Conservation (phyloP, 2,329 filamentous ascomycete species). For the Colletotrichum sp. region DNA sequence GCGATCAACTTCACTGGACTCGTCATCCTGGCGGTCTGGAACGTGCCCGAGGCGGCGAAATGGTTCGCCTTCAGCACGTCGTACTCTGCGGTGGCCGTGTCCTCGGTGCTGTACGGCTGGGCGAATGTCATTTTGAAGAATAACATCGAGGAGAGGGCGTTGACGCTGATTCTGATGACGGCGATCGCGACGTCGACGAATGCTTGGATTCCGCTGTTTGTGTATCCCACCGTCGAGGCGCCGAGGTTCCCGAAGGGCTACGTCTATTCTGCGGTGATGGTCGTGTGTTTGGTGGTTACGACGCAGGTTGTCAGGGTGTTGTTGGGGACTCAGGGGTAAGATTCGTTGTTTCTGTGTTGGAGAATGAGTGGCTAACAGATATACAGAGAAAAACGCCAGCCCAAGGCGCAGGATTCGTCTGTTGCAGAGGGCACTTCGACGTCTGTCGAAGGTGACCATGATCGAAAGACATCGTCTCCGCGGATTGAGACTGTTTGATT, state of each 20-base stretch:
- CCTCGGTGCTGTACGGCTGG: slow-evolving; percentile 61
- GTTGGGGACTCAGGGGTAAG: slow-evolving; percentile 2
- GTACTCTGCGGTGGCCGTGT: slow-evolving; percentile 55
- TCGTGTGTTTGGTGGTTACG: slow-evolving; percentile 32
- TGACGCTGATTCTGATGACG: slow-evolving; percentile 57
- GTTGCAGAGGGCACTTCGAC: neutral
- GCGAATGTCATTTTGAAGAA: slow-evolving; percentile 54
- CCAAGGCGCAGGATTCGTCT: neutral
- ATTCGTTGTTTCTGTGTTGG: rapidly evolving
- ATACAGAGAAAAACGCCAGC: neutral
- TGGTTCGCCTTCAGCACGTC: slow-evolving; percentile 59
- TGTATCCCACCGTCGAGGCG: slow-evolving; percentile 50
- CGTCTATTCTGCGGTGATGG: slow-evolving; percentile 37
- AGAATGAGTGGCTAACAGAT: neutral
- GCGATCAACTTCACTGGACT: slow-evolving; percentile 57
- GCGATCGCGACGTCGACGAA: slow-evolving; percentile 59
- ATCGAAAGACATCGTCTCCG: neutral
- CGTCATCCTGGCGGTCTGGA: slow-evolving; percentile 58
- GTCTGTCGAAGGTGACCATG: neutral
- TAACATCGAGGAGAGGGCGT: slow-evolving; percentile 50
- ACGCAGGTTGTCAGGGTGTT: slow-evolving; percentile 27
- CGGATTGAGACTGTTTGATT: neutral
- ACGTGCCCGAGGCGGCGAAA: slow-evolving; percentile 56
- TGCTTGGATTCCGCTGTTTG: slow-evolving; percentile 58
- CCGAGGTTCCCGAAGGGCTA: slow-evolving; percentile 49